Percentiles rank a stretch among this genome's conserved stretches.
phyloP scores from a whole-genome alignment of 208 protist species.

The Wallacemonas sp. region DNA sequence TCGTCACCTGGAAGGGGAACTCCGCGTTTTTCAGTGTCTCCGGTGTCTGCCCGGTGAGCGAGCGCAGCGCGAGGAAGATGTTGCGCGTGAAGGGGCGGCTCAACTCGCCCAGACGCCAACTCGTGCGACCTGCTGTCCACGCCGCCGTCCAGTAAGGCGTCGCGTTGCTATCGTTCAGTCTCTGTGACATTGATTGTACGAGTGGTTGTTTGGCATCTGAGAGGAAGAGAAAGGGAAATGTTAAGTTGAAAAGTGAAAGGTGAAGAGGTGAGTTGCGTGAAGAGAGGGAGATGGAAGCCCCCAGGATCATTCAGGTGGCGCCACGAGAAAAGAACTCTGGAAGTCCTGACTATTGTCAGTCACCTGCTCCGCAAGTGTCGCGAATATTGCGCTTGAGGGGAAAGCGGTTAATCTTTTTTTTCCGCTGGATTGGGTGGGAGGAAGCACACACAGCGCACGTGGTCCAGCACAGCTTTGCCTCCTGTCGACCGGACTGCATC shows the following conservation, averaged over 20 bases:
- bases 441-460: no score
- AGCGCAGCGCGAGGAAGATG: conserved; percentile 30
- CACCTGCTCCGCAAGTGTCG: no score
- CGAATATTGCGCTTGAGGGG: no score
- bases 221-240: background rate
- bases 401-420: no score
- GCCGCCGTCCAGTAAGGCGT: conserved; percentile 44
- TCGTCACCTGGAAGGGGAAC: conserved; percentile 21
- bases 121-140: conserved; percentile 37
- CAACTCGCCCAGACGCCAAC: conserved; percentile 38
- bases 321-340: no score
- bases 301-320: no score
- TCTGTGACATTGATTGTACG: background rate
- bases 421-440: no score
- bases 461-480: no score
- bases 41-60: conserved; percentile 18
- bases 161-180: conserved; percentile 26
- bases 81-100: conserved; percentile 43
- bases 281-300: background rate
- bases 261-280: background rate
- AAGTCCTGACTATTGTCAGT: no score
- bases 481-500: no score
- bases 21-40: background rate
- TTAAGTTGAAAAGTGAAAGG: background rate
- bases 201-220: background rate